Base-by-base conservation (phyloP, 257 asterid genomes). In the Ajuga chamaepitys region DNA sequence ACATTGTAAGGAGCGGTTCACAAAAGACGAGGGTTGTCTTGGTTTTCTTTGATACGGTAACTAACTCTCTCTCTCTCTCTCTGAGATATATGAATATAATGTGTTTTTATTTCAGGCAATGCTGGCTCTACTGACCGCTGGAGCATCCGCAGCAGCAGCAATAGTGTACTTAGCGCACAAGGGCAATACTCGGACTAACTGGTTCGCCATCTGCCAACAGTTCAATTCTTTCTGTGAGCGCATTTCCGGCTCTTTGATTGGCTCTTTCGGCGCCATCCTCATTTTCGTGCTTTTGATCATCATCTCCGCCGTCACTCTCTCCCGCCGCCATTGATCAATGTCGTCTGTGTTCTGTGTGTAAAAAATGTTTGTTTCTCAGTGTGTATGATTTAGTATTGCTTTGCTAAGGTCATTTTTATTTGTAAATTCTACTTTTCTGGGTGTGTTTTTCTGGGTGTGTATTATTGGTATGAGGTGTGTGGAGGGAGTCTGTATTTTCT, bases 131-230 rank as follows among this genome's bases (percentile, higher is more conserved):
- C 34, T 88, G 76, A 78, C 82, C 0, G 78, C 86, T 0, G 97
- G 81, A 34, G 93, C 91, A 10, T 84, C 95, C 1, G 95, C 97
- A 18, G 87, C 95, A 8, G 88, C 95, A 21, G 95, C 97, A 11
- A 86, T 91, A 1, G 96, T 91, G 2, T 88, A 90, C 77, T 74
- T 90, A 26, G 97, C 96, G 3, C 97, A 90, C 72, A 84, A 88
- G 44, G 96, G 96, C 9, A 90, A 90, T 51, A 69, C 55, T 2
- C 40, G 69, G 59, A 47, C 97, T 0, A 90, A 91, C 65, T 91
- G 97, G 96, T 82, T 82, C 50, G 85, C 96, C 13, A 76, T 90
- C 5, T 90, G 97, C 62, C 95, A 82, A 50, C 97, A 86, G 67
- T 88, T 52, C 79, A 80, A 80, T 58, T 80, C 87, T 9, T 88